These are phyloP conservation scores for Jackrogersella minutella DNA, from an alignment of 495 filamentous ascomycete genomes.

Conservation along the genomic window DNA sequence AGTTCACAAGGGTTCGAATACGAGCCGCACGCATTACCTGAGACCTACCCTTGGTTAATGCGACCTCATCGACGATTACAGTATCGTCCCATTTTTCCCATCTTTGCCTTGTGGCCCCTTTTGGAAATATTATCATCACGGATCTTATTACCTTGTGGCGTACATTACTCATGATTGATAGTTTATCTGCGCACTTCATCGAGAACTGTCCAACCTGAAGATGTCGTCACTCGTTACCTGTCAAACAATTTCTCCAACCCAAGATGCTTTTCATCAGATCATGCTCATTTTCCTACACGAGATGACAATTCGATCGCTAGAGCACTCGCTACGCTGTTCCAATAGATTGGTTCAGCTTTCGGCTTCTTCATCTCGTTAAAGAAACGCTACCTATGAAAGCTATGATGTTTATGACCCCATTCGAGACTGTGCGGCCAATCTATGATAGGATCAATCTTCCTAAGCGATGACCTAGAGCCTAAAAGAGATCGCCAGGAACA, in stretches of 20 bases:
- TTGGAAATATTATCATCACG: slow-evolving; percentile 25
- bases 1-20: slow-evolving; percentile 30
- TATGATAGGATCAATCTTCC: slow-evolving; percentile 25
- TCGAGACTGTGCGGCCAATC: slow-evolving; percentile 22
- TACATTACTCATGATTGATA: too few species aligned
- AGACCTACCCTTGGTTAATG: slow-evolving; percentile 43
- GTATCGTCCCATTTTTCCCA: slow-evolving; percentile 24
- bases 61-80: slow-evolving; percentile 24
- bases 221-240: background rate
- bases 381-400: slow-evolving; percentile 5
- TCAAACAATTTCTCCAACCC: background rate
- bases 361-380: slow-evolving; percentile 39
- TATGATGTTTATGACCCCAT: slow-evolving; percentile 17
- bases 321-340: slow-evolving; percentile 16
- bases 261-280: background rate
- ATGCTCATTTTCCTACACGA: slow-evolving; percentile 29
- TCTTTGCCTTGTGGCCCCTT: slow-evolving; percentile 9
- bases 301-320: slow-evolving; percentile 4
- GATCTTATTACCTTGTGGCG: slow-evolving; percentile 9
- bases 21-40: slow-evolving; percentile 42
- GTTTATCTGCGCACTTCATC: background rate
- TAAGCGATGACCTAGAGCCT: slow-evolving; percentile 28
- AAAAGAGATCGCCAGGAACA: slow-evolving; percentile 36
- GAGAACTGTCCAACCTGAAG: background rate
- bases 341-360: slow-evolving; percentile 29